Evolutionary conservation across 2,329 filamentous ascomycete species (phyloP).

Genomic region (Sporothrix dimorphospora): DNA sequence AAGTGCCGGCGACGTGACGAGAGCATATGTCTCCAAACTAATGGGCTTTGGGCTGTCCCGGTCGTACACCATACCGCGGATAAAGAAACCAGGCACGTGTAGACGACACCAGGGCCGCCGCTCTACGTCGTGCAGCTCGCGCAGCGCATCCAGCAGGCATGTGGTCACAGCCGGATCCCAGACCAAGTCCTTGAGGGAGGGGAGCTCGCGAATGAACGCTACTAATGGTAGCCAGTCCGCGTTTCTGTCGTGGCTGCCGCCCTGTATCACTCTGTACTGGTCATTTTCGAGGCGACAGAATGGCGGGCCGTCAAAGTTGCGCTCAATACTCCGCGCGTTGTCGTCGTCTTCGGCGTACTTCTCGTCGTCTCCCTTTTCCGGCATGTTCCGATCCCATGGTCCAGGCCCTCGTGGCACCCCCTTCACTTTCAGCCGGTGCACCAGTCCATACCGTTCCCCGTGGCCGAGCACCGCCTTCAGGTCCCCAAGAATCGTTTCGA

Average conservation of each 20-base stretch:
- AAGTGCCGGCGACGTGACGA: not conserved
- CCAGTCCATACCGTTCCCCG: not conserved
- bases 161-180: not conserved
- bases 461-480: not conserved
- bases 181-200: not conserved
- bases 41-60: not conserved
- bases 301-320: not conserved
- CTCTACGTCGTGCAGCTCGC: not conserved
- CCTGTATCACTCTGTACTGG: not conserved
- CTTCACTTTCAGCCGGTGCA: slow-evolving; percentile 1
- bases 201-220: not conserved
- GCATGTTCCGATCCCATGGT: not conserved
- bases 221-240: not conserved
- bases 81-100: not conserved
- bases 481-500: not conserved
- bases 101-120: slow-evolving; percentile 3
- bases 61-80: not conserved
- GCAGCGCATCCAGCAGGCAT: not conserved
- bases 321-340: not conserved
- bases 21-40: not conserved
- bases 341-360: slow-evolving; percentile 2
- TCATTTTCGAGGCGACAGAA: not conserved
- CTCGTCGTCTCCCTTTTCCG: not conserved
- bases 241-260: not conserved
- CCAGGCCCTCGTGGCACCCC: not conserved